phyloP scores from a whole-genome alignment of 2,329 filamentous ascomycete genomes.

The Colletotrichum cordylinicola region DNA sequence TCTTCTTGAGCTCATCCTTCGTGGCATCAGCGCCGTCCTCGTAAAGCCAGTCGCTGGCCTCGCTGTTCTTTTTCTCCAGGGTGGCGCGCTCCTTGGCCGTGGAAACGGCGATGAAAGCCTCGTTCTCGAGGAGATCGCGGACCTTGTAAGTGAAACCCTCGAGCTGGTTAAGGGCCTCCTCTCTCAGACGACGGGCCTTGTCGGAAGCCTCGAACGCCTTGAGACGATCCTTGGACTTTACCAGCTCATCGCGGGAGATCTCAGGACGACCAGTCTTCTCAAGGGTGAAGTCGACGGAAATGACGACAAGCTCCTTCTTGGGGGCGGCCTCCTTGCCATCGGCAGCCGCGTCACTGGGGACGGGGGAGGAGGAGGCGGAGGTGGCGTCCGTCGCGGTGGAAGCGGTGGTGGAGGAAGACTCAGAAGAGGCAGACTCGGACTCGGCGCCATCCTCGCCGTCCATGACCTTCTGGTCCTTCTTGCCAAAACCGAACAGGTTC shows the following conservation, averaged over 20 bases:
- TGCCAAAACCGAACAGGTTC: constrained; percentile 93
- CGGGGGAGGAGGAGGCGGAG: constrained; percentile 41
- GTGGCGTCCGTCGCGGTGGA: constrained; percentile 14
- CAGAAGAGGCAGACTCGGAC: constrained; percentile 40
- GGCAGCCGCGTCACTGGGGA: constrained; percentile 52
- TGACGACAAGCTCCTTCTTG: constrained; percentile 63
- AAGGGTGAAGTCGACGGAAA: constrained; percentile 56
- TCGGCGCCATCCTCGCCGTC: constrained; percentile 59
- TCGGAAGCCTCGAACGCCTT: constrained; percentile 88
- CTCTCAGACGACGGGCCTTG: constrained; percentile 74
- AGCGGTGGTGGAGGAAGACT: constrained; percentile 50
- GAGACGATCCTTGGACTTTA: constrained; percentile 71
- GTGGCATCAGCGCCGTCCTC: constrained; percentile 80
- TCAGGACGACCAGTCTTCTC: constrained; percentile 56
- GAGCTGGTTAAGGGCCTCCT: constrained; percentile 91
- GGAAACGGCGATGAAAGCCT: constrained; percentile 74
- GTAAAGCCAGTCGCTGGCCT: constrained; percentile 89
- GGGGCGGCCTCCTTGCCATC: constrained; percentile 59
- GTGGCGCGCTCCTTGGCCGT: constrained; percentile 69
- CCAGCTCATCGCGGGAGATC: constrained; percentile 54
- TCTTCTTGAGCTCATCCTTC: constrained; percentile 76
- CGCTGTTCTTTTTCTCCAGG: constrained; percentile 72
- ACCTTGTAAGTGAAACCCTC: constrained; percentile 91
- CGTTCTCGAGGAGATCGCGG: constrained; percentile 80
- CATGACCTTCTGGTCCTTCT: constrained; percentile 82